phyloP scores from a whole-genome alignment of 306 rosid genomes.

The Sechiopsis laciniata region DNA sequence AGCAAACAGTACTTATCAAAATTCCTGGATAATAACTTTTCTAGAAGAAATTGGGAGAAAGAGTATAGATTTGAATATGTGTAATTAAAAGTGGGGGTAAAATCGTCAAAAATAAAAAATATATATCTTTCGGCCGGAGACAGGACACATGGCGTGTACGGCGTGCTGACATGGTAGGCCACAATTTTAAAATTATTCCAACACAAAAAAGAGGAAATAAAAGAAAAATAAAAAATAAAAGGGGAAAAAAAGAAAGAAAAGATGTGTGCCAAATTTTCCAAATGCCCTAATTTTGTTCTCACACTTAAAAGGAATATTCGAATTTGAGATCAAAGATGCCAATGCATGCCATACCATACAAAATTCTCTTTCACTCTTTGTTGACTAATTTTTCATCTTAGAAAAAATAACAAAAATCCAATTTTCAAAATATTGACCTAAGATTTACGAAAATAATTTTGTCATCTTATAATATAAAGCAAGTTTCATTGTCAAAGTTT shows the following conservation, averaged over 20 bases:
- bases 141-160: constrained; percentile 8
- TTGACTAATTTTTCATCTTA: not conserved
- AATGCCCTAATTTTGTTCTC: not conserved
- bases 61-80: not conserved
- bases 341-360: not conserved
- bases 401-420: not conserved
- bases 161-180: not conserved
- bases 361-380: not conserved
- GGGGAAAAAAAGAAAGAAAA: not conserved
- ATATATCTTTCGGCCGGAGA: not conserved
- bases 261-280: not conserved
- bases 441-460: not conserved
- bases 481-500: not conserved
- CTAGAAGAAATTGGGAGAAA: not conserved
- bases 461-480: not conserved
- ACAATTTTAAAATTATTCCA: not conserved
- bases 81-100: not conserved
- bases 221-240: not conserved
- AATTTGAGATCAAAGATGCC: not conserved
- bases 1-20: not conserved
- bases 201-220: not conserved
- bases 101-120: not conserved
- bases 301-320: constrained; percentile 12
- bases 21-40: not conserved
- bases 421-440: not conserved